Conservation (phyloP, 2,329 filamentous ascomycete species). For the Penicillium vulpinum region DNA sequence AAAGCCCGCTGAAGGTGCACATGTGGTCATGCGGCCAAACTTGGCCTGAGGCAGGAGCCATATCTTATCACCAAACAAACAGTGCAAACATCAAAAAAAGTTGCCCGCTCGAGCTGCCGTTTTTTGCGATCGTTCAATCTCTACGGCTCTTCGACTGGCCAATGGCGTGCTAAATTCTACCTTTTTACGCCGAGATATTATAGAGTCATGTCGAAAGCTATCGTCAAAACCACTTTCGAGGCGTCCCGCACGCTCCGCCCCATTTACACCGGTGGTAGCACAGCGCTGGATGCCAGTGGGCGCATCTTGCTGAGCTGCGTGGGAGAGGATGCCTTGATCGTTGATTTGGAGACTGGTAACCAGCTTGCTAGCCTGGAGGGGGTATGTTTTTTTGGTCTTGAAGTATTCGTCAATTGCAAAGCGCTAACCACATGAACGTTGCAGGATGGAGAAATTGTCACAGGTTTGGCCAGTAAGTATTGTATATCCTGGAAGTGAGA, state of each 20-base stretch:
- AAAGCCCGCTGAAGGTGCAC: neutral
- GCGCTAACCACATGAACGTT: conserved; percentile 15
- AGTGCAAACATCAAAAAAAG: conserved; percentile 41
- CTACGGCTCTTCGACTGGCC: conserved; percentile 17
- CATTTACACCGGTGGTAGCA: conserved; percentile 88
- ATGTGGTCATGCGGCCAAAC: conserved; percentile 14
- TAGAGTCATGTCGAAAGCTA: conserved; percentile 51
- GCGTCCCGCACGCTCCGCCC: conserved; percentile 79
- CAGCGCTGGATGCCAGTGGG: conserved; percentile 78
- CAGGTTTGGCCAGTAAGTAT: conserved; percentile 46
- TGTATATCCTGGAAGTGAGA: neutral
- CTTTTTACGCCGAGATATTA: conserved; percentile 15
- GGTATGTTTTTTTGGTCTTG: conserved; percentile 52
- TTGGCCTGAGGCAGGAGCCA: conserved; percentile 28
- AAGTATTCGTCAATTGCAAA: conserved; percentile 6
- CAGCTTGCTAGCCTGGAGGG: conserved; percentile 86
- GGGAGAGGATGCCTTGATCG: conserved; percentile 88
- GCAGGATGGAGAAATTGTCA: conserved; percentile 64
- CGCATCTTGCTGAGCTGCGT: conserved; percentile 82
- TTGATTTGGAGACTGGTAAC: conserved; percentile 77
- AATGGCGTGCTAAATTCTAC: conserved; percentile 17
- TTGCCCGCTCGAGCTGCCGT: conserved; percentile 27
- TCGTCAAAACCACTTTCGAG: conserved; percentile 84
- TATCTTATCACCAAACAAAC: conserved; percentile 36
- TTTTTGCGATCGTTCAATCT: conserved; percentile 20